Evolutionary conservation across 2,329 filamentous ascomycete species (phyloP).

Genomic region (Colletotrichum lini): DNA sequence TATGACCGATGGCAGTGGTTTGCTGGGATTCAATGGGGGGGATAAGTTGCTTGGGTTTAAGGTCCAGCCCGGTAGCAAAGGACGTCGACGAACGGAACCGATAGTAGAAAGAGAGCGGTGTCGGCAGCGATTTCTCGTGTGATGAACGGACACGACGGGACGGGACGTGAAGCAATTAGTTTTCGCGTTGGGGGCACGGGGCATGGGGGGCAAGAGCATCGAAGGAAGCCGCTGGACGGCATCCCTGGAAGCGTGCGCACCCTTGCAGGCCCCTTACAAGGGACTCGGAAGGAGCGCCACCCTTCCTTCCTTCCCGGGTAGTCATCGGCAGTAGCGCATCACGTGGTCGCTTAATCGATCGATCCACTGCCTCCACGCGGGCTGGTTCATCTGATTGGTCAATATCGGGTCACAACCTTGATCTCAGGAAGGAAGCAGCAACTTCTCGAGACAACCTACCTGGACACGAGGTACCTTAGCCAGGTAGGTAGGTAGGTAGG

Average conservation of each 20-base stretch:
- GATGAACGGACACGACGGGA: slow-evolving; percentile 2
- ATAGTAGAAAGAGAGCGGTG: neutral
- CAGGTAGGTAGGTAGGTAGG: too few species aligned
- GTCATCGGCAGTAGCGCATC: neutral
- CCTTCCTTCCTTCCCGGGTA: neutral
- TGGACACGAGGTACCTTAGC: too few species aligned
- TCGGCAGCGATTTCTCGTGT: neutral
- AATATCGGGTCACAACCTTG: neutral
- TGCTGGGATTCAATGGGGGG: too few species aligned
- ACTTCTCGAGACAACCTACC: too few species aligned
- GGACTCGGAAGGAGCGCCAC: neutral
- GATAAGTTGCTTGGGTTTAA: too few species aligned
- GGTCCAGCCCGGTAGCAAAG: too few species aligned
- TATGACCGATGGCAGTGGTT: too few species aligned
- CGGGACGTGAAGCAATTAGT: slow-evolving; percentile 23
- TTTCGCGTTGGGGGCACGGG: slow-evolving; percentile 27
- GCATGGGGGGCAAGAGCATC: slow-evolving; percentile 7
- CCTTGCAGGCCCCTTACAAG: neutral
- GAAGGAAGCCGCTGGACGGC: neutral
- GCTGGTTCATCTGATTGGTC: neutral
- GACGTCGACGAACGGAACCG: neutral
- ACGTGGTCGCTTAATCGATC: neutral
- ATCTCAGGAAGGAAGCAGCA: neutral
- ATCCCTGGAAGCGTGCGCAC: slow-evolving; percentile 1
- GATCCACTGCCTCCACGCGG: too few species aligned